Percentiles rank a stretch among this genome's conserved stretches.
Conservation (phyloP, 257 asterid genomes). For the Anisodus acutangulus region DNA sequence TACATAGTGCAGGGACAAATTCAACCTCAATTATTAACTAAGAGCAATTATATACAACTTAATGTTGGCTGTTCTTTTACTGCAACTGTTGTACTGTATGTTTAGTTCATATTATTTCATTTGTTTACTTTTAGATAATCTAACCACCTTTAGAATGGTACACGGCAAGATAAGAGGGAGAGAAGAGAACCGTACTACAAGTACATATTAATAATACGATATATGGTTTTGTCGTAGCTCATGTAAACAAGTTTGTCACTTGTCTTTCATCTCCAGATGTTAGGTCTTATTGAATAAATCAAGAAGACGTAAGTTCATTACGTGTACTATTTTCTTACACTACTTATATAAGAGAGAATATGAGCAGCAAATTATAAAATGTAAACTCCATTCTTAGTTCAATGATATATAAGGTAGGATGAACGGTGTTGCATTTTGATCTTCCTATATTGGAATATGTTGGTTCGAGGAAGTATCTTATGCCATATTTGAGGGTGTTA, state of each 20-base stretch:
- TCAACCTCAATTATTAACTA: too few species aligned
- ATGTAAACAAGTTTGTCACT: not conserved
- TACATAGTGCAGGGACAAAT: too few species aligned
- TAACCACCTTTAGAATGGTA: not conserved
- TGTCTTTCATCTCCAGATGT: not conserved
- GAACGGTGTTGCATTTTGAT: not conserved
- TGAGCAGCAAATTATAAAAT: not conserved
- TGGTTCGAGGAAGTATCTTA: not conserved
- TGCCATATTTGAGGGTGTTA: not conserved
- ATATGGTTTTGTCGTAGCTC: slow-evolving; percentile 12
- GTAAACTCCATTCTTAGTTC: not conserved
- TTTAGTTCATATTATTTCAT: not conserved
- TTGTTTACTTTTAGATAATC: not conserved
- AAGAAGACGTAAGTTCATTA: not conserved
- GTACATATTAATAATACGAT: not conserved
- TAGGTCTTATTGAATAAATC: not conserved
- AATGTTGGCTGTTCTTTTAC: not conserved
- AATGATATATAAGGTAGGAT: not conserved
- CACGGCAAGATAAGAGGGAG: not conserved
- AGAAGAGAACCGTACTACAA: not conserved
- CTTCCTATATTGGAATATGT: not conserved
- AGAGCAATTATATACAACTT: too few species aligned
- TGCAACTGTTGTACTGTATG: too few species aligned
- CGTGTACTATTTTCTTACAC: too few species aligned
- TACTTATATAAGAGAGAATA: not conserved